phyloP scores from a whole-genome alignment of 805 yeast genomes.

The Wickerhamomyces xylosicus region DNA sequence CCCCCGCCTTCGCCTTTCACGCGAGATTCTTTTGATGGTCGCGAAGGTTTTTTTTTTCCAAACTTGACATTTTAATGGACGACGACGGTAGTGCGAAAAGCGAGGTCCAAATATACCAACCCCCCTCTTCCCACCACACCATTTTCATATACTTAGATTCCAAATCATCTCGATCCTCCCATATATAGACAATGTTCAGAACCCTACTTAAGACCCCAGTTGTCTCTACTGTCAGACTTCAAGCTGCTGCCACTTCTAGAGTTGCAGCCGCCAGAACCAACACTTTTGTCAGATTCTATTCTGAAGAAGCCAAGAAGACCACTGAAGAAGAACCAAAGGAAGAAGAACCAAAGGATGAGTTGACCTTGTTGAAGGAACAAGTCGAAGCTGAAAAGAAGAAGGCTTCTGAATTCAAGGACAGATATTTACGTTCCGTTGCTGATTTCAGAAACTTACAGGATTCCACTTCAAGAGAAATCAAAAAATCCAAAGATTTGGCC shows the following conservation, averaged over 20 bases:
- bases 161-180: too few relatives aligned
- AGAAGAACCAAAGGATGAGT: constrained; percentile 14
- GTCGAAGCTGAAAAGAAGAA: constrained; percentile 17
- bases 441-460: constrained; percentile 22
- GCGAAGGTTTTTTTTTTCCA: too few relatives aligned
- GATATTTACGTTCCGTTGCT: constrained; percentile 18
- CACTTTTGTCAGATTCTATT: constrained; percentile 15
- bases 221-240: not conserved
- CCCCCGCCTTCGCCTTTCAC: too few relatives aligned
- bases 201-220: constrained; percentile 7
- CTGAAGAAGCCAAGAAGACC: constrained; percentile 19
- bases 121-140: too few relatives aligned
- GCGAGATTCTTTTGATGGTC: too few relatives aligned
- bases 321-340: constrained; percentile 5
- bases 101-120: too few relatives aligned
- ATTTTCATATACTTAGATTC: too few relatives aligned
- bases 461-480: constrained; percentile 20
- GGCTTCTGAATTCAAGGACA: constrained; percentile 18
- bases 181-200: constrained; percentile 14
- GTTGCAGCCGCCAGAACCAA: constrained; percentile 5
- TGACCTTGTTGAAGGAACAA: constrained; percentile 11
- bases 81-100: too few relatives aligned
- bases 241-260: constrained; percentile 2
- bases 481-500: constrained; percentile 20
- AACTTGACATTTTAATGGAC: too few relatives aligned